These are phyloP conservation scores for Ceratocystis smalleyi DNA, from an alignment of 2,329 filamentous ascomycete species.

Conservation along the genomic window DNA sequence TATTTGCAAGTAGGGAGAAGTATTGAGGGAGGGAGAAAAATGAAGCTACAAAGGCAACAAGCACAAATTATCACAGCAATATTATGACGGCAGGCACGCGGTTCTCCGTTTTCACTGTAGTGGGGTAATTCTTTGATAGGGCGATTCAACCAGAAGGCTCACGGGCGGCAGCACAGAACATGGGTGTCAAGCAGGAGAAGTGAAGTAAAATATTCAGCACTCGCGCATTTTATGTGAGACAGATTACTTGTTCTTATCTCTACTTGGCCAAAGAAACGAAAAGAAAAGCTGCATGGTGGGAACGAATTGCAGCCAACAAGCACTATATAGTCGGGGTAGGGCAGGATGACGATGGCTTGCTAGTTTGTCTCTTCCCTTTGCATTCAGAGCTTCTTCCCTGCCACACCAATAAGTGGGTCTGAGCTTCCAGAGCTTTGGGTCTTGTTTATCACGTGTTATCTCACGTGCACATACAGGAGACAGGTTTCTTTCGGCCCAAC, in stretches of 20 bases:
- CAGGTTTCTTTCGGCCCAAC: not conserved
- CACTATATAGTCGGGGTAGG: not conserved
- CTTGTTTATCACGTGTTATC: not conserved
- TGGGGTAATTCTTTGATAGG: not conserved
- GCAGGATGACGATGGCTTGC: not conserved
- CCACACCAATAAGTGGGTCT: constrained; percentile 13
- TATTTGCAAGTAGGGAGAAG: not conserved
- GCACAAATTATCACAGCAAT: not conserved
- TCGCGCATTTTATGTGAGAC: too few species aligned
- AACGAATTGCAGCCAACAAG: not conserved
- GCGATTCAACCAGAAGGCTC: not conserved
- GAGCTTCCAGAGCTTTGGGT: constrained; percentile 1
- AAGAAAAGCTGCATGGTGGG: too few species aligned
- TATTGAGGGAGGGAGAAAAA: not conserved
- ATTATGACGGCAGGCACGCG: not conserved
- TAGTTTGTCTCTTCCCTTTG: not conserved
- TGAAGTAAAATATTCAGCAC: too few species aligned
- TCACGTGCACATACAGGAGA: not conserved
- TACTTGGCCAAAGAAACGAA: too few species aligned
- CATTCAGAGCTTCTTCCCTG: constrained; percentile 4
- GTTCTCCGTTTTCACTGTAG: not conserved
- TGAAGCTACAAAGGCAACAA: not conserved
- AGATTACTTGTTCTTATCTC: too few species aligned
- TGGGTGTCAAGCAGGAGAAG: too few species aligned
- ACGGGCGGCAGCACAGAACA: not conserved